Evolutionary conservation across 768 basidiomycete species (phyloP).

Genomic region (Suillus paluster): DNA sequence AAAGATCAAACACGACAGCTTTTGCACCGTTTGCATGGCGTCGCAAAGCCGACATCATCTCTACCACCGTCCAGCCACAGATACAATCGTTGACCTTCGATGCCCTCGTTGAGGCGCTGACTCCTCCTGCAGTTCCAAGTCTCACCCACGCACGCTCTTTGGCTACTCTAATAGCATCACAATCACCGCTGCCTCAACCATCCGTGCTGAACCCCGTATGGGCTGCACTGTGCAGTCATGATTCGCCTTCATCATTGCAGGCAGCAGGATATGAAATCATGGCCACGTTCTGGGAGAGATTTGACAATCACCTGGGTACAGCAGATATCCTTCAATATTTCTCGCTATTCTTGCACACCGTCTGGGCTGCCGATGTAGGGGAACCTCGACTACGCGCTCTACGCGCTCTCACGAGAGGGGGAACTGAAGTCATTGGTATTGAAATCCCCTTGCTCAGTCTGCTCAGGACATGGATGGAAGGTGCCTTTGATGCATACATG

Average conservation of each 20-base stretch:
- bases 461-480: conserved; percentile 67
- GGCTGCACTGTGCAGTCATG: conserved; percentile 56
- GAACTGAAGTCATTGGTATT: conserved; percentile 64
- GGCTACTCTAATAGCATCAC: conserved; percentile 50
- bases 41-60: conserved; percentile 35
- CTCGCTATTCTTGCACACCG: conserved; percentile 56
- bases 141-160: conserved; percentile 64
- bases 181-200: conserved; percentile 59
- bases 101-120: conserved; percentile 46
- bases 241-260: conserved; percentile 61
- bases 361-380: conserved; percentile 73
- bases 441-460: conserved; percentile 60
- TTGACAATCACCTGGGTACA: conserved; percentile 50
- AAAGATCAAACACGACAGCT: conserved; percentile 47
- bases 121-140: conserved; percentile 66
- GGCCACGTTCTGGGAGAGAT: conserved; percentile 69
- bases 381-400: conserved; percentile 73
- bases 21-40: conserved; percentile 49
- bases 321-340: conserved; percentile 68
- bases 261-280: conserved; percentile 75
- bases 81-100: conserved; percentile 43
- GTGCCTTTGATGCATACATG: conserved; percentile 59
- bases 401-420: conserved; percentile 62
- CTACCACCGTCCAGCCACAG: conserved; percentile 34
- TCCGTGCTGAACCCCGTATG: conserved; percentile 63